Percentiles rank a stretch among this genome's conserved stretches.
Evolutionary conservation across 139 green algal genomes (phyloP).

Genomic region (Picochlorum sp.): DNA sequence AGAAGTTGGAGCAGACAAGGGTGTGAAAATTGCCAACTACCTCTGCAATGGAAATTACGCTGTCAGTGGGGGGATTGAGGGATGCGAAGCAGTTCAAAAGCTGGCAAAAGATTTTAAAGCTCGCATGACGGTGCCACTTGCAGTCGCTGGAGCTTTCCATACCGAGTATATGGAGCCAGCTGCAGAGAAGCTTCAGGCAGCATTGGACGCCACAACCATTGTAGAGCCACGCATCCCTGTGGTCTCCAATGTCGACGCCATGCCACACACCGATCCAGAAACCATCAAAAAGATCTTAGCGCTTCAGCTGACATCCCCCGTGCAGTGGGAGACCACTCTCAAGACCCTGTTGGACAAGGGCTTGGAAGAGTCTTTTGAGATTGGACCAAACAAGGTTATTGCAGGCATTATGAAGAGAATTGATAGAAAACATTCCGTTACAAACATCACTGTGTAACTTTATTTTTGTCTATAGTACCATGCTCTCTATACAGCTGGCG

Average conservation of each 20-base stretch:
- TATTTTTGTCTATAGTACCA: constrained; percentile 7
- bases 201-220: constrained; percentile 37
- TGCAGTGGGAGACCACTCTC: constrained; percentile 93
- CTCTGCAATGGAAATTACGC: constrained; percentile 98
- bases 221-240: constrained; percentile 84
- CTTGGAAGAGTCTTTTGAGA: constrained; percentile 78
- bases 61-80: constrained; percentile 79
- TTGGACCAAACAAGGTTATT: constrained; percentile 79
- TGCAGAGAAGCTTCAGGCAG: constrained; percentile 71
- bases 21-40: constrained; percentile 95
- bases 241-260: constrained; percentile 92
- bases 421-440: constrained; percentile 68
- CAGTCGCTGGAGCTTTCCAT: constrained; percentile 98
- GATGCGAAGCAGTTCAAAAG: constrained; percentile 64
- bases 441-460: constrained; percentile 55
- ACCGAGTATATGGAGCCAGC: constrained; percentile 90
- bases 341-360: constrained; percentile 77
- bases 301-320: constrained; percentile 85
- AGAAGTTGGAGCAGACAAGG: constrained; percentile 54
- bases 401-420: constrained; percentile 96
- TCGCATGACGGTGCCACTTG: constrained; percentile 78
- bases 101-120: constrained; percentile 38
- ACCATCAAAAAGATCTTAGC: constrained; percentile 86
- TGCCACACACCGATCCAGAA: constrained; percentile 88
- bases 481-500: constrained; percentile 32